Evolutionary conservation across 1,284 basidiomycete genomes (phyloP).

Genomic region (Puccinia hordei): DNA sequence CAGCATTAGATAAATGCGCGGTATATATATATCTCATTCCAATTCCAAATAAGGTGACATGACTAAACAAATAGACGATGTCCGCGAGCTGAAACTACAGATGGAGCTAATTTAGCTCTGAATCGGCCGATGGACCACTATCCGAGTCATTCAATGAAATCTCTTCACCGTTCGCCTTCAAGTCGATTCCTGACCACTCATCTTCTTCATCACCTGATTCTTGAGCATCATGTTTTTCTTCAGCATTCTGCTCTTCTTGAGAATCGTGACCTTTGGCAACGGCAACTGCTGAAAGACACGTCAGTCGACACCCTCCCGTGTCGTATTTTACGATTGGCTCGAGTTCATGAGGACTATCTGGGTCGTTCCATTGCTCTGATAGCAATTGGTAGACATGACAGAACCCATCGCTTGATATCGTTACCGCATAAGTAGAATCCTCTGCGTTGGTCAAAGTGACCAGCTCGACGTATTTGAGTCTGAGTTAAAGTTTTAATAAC

Average conservation of each 20-base stretch:
- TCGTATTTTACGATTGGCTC: constrained; percentile 41
- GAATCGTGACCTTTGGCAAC: constrained; percentile 11
- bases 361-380: constrained; percentile 14
- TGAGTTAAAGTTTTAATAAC: constrained; percentile 4
- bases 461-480: constrained; percentile 42
- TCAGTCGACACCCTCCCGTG: constrained; percentile 42
- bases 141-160: constrained; percentile 18
- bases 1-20: not conserved
- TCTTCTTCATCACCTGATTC: constrained; percentile 18
- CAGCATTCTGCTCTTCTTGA: not conserved
- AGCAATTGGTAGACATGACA: constrained; percentile 47
- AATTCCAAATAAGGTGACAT: not conserved
- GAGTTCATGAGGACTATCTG: constrained; percentile 5
- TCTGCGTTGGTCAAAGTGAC: not conserved
- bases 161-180: constrained; percentile 16
- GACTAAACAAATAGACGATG: not conserved
- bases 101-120: not conserved
- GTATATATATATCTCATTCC: constrained; percentile 1
- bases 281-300: constrained; percentile 30
- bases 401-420: constrained; percentile 50
- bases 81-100: not conserved
- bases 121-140: not conserved
- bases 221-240: not conserved
- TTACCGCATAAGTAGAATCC: constrained; percentile 28
- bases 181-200: constrained; percentile 31